Base-by-base conservation (phyloP, 1,284 basidiomycete genomes). In the Rhodotorula sp. region DNA sequence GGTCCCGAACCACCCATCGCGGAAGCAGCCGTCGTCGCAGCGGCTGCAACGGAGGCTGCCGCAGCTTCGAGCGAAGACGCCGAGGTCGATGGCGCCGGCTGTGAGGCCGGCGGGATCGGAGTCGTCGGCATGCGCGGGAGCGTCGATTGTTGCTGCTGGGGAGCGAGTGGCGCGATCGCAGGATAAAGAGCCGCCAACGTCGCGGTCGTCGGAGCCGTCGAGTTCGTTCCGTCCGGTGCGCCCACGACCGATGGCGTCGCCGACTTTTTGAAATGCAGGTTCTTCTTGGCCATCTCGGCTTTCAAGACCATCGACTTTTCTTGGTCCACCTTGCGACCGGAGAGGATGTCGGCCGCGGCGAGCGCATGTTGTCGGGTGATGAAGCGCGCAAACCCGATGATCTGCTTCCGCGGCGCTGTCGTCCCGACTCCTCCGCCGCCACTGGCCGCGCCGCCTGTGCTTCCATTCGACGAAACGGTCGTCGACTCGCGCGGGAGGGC, bases 281-380 rank as follows among this genome's bases (percentile, higher is more conserved):
- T 98, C 87, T 99, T 99, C 87, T 99, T 99, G 52, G 95, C 95
- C 93, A 99, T 97, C 83, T 99, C 97, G 23, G 95, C 95, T 81
- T 98, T 99, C 64, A 99, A 82, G 1, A 95, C 90, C 12, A 91
- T 89, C 15, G 94, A 94, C 77, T 93, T 93, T 80, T 98, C 91
- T n/a, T 91, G 87, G 79, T 98, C 95, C 48, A 99, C 91, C 66
- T 92, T 87, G 64, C 91, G 86, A 3, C 95, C 95, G 80, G 97
- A 94, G 12, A 99, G 84, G 10, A 89, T 85, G 79, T 99, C 95
- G 43, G 92, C 86, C 15, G 97, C 95, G 19, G 89, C 88, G 1
- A 97, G 81, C 0, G 95, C 95, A 77, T 95, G 93, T 48, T 88
- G 87, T 26, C 93, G 86, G 28, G 91, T 90, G 69, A 89, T 87